A percentile compares a stretch with the other conserved stretches of the same genome.
These are phyloP conservation scores for Encephalitozoon cuniculi DNA, from an alignment of 371 early-diverging fungal genomes.

Conservation along the genomic window DNA sequence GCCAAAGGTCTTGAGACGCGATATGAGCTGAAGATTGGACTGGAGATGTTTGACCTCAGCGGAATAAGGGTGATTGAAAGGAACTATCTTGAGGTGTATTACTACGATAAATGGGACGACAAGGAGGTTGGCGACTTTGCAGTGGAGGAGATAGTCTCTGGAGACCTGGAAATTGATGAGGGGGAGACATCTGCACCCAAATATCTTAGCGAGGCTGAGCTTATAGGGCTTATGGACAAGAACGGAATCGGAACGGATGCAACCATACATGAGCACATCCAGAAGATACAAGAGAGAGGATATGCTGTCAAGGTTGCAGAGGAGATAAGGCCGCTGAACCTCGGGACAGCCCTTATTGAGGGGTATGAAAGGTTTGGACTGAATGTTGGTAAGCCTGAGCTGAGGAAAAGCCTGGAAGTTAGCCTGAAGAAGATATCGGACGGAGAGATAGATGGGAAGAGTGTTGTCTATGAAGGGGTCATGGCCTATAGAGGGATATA, in stretches of 20 bases:
- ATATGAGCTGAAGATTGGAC: conserved; percentile 65
- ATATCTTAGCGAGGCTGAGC: conserved; percentile 77
- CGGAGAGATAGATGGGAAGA: conserved; percentile 28
- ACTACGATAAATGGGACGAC: conserved; percentile 80
- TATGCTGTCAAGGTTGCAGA: conserved; percentile 69
- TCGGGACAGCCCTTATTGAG: conserved; percentile 80
- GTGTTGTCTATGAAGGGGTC: conserved; percentile 53
- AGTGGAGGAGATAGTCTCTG: conserved; percentile 64
- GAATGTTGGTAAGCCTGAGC: conserved; percentile 40
- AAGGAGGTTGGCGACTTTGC: conserved; percentile 68
- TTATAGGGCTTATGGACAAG: conserved; percentile 88
- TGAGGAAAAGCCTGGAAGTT: conserved; percentile 60
- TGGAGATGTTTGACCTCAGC: conserved; percentile 40
- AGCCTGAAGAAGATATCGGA: conserved; percentile 66
- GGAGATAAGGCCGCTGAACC: conserved; percentile 70
- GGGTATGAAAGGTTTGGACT: conserved; percentile 68
- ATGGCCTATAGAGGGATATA: conserved; percentile 50
- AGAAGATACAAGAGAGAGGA: conserved; percentile 77
- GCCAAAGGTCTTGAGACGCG: conserved; percentile 79
- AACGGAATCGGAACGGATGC: conserved; percentile 98
- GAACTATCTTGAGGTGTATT: conserved; percentile 86
- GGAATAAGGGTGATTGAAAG: conserved; percentile 62
- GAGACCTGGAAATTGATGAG: conserved; percentile 59
- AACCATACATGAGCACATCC: conserved; percentile 95
- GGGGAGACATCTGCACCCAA: conserved; percentile 73